Percentiles rank a stretch among this genome's conserved stretches.
Evolutionary conservation across 495 filamentous ascomycete species (phyloP).

Genomic region (Choiromyces venosus): DNA sequence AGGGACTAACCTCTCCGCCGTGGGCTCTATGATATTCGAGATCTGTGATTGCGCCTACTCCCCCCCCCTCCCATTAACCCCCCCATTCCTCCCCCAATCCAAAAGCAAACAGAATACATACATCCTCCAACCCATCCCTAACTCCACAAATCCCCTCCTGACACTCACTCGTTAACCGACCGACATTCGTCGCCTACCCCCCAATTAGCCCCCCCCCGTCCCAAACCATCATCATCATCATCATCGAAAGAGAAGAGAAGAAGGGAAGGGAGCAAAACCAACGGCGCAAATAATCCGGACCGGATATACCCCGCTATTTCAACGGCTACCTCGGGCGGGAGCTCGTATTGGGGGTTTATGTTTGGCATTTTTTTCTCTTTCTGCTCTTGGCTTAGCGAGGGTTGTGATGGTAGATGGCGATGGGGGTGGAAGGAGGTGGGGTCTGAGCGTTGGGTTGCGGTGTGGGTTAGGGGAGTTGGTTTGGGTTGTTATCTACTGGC

Average conservation of each 20-base stretch:
- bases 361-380: not conserved
- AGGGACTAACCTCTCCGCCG: constrained; percentile 36
- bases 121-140: not conserved
- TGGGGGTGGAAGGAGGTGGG: not conserved
- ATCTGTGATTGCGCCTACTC: constrained; percentile 37
- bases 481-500: not conserved
- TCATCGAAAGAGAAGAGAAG: not conserved
- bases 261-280: constrained; percentile 14
- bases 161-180: not conserved
- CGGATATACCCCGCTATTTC: constrained; percentile 40
- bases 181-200: not conserved
- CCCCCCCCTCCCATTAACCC: too few relatives aligned
- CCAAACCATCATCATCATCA: too few relatives aligned
- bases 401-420: constrained; percentile 5
- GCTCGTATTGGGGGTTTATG: constrained; percentile 1
- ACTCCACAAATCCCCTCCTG: not conserved
- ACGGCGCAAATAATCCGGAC: constrained; percentile 38
- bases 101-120: not conserved
- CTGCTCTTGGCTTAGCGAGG: not conserved
- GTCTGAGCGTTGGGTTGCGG: not conserved
- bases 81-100: not conserved
- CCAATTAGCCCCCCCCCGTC: not conserved
- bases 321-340: constrained; percentile 38
- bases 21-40: constrained; percentile 40
- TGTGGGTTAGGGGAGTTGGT: constrained; percentile 31